These are phyloP conservation scores for Fusarium staphyleae DNA, from an alignment of 2,329 filamentous ascomycete genomes.

Conservation along the genomic window DNA sequence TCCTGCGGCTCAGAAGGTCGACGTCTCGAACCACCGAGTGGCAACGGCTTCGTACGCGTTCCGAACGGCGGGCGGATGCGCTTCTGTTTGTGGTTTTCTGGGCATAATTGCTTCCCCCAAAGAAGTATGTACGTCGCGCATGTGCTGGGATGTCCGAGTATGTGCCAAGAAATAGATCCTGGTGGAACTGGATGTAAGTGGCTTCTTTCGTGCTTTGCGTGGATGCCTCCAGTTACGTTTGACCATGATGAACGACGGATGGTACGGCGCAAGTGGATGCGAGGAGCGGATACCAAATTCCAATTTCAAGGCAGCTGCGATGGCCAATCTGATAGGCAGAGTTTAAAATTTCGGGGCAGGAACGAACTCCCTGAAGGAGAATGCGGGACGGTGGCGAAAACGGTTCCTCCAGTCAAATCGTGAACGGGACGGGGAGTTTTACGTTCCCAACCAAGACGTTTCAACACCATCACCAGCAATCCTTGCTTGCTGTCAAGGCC, in stretches of 20 bases:
- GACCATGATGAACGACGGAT: conserved; percentile 1
- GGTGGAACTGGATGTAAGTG: neutral
- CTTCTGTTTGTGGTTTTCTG: conserved; percentile 9
- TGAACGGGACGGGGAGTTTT: conserved; percentile 32
- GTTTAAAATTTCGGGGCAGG: conserved; percentile 33
- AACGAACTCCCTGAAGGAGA: conserved; percentile 3
- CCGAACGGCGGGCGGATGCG: conserved; percentile 21
- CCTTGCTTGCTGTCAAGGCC: neutral
- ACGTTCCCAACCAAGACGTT: conserved; percentile 22
- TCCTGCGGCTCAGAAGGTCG: conserved; percentile 16
- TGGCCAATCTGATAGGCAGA: conserved; percentile 17
- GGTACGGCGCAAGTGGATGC: neutral
- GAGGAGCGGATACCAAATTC: neutral
- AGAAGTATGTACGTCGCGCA: conserved; percentile 5
- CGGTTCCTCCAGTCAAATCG: conserved; percentile 13
- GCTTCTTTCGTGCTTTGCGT: too few relatives aligned
- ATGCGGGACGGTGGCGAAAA: conserved; percentile 34
- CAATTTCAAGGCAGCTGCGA: conserved; percentile 1
- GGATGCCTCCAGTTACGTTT: neutral
- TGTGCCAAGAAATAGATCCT: conserved; percentile 9
- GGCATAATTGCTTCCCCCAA: conserved; percentile 1
- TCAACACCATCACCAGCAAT: conserved; percentile 10
- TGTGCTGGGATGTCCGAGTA: neutral
- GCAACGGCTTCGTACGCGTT: conserved; percentile 33
- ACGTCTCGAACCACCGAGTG: conserved; percentile 27